These are phyloP conservation scores for Fusarium tanahbumbuense DNA, from an alignment of 2,329 filamentous ascomycete species.

Conservation along the genomic window DNA sequence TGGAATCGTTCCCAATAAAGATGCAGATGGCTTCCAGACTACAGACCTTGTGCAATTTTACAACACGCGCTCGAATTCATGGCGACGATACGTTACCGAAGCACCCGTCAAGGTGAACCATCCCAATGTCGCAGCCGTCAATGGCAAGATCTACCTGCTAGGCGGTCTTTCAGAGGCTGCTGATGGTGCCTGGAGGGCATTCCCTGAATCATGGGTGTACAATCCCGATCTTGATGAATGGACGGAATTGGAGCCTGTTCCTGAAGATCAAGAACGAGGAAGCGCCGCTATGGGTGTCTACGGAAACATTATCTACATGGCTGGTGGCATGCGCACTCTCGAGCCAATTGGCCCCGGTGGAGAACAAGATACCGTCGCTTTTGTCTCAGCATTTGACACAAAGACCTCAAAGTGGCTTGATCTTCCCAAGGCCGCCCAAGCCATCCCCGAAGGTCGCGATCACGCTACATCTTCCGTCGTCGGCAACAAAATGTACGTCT, in stretches of 20 bases:
- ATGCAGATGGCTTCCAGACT: conserved; percentile 29
- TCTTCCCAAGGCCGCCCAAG: conserved; percentile 40
- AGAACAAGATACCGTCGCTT: conserved; percentile 46
- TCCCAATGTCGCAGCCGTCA: conserved; percentile 51
- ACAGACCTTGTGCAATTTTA: conserved; percentile 49
- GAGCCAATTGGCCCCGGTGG: neutral
- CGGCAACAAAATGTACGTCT: conserved; percentile 50
- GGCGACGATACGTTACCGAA: conserved; percentile 43
- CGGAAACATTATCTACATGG: conserved; percentile 50
- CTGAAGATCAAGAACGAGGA: conserved; percentile 45
- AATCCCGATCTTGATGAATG: conserved; percentile 45
- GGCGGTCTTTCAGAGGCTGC: conserved; percentile 49
- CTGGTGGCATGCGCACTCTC: conserved; percentile 52
- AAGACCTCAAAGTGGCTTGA: conserved; percentile 42
- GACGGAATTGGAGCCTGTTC: conserved; percentile 45
- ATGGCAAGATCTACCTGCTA: conserved; percentile 54
- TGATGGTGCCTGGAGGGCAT: conserved; percentile 45
- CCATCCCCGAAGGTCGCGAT: conserved; percentile 51
- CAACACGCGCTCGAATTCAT: conserved; percentile 46
- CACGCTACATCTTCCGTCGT: conserved; percentile 50
- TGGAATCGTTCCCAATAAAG: conserved; percentile 40
- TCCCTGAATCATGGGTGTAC: conserved; percentile 48
- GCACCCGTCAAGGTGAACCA: conserved; percentile 51
- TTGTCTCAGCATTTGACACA: conserved; percentile 50
- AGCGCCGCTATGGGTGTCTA: conserved; percentile 50